Base-by-base conservation (phyloP, 2,329 filamentous ascomycete genomes). In the Macroventuria anomochaeta region DNA sequence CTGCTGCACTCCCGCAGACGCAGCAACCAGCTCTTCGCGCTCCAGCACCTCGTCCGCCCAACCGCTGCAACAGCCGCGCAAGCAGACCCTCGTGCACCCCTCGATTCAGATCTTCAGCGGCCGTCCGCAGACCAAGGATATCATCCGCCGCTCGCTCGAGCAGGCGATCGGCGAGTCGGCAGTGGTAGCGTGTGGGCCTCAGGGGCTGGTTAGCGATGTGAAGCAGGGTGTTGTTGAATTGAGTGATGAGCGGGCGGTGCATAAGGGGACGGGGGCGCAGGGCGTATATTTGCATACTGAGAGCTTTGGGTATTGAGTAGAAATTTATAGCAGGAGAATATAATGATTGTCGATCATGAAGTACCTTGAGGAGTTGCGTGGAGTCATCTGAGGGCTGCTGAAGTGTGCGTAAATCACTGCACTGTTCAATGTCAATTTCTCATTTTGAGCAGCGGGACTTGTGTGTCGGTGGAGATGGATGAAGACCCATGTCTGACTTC, bases 251-350 rank as follows among this genome's bases (percentile, higher is more conserved):
- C 76, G 86, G 25, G 86, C 84, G 3, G 84, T 88, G 36, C 85
- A 88, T 61, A 88, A 88, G 68, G 86, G 86, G 2, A 88, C 83
- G 0, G 85, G 85, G 0, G 86, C 86, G 12, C 85, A 88, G 67
- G 86, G 85, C 0, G 82, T 88, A 23, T 86, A 81, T 66, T 67
- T 86, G 26, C 83, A 86, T 71, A 80, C 80, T 0, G 85, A 87
- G 69, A 79, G 76, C 15, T 87, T 85, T 72, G 80, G 78, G 3
- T 85, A 75, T 56, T 79, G 59, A 50, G 40, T 17, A 33, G 13
- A 18, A 17, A 10, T 3, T 21, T 21, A 36, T 15, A 25, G 8
- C 8, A 25, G 23, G 23, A 25, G 23, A 25, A 25, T 25, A 5
- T 25, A 5, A 25, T 25, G 8, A 25, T 25, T 25, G 5, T 25